A percentile compares a stretch with the other conserved stretches of the same genome.
Evolutionary conservation across 352 stramenopile genomes (phyloP).

Genomic region (Phytophthora crassamura): DNA sequence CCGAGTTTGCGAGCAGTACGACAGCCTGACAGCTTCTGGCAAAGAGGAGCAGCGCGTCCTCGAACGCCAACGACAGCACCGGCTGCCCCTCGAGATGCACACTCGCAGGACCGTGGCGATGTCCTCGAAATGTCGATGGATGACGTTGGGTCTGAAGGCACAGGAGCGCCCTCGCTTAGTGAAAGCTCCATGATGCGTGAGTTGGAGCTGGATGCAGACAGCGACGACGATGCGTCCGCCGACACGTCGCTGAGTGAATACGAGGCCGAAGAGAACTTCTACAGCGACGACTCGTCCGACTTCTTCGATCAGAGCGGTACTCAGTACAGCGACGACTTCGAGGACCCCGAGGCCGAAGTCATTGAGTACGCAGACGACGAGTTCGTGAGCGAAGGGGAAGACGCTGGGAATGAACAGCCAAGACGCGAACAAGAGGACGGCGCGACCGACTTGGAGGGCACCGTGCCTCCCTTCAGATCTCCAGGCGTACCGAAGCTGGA

Average conservation of each 20-base stretch:
- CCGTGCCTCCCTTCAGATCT: constrained; percentile 25
- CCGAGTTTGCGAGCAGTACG: constrained; percentile 14
- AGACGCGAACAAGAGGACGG: constrained; percentile 8
- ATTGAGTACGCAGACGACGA: constrained; percentile 83
- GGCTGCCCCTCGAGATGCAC: neutral
- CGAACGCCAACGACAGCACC: constrained; percentile 5
- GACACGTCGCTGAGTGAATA: constrained; percentile 79
- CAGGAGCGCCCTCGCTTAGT: constrained; percentile 38
- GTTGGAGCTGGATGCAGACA: constrained; percentile 61
- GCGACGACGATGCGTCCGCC: constrained; percentile 30
- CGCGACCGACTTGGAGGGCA: constrained; percentile 6
- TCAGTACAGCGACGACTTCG: constrained; percentile 87
- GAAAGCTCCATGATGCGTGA: constrained; percentile 72
- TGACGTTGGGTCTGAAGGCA: constrained; percentile 34
- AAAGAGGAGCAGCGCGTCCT: constrained; percentile 1
- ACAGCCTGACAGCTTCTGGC: constrained; percentile 8
- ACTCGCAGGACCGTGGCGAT: constrained; percentile 30
- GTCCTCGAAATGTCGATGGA: constrained; percentile 41
- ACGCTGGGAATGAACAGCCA: constrained; percentile 8
- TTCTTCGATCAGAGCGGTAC: constrained; percentile 72
- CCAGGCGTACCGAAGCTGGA: too few species aligned
- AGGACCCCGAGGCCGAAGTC: constrained; percentile 77
- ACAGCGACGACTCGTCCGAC: constrained; percentile 79
- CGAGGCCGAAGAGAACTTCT: constrained; percentile 86
- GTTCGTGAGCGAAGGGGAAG: constrained; percentile 53